phyloP scores from a whole-genome alignment of 2,329 filamentous ascomycete genomes.

The Fusarium sp. region DNA sequence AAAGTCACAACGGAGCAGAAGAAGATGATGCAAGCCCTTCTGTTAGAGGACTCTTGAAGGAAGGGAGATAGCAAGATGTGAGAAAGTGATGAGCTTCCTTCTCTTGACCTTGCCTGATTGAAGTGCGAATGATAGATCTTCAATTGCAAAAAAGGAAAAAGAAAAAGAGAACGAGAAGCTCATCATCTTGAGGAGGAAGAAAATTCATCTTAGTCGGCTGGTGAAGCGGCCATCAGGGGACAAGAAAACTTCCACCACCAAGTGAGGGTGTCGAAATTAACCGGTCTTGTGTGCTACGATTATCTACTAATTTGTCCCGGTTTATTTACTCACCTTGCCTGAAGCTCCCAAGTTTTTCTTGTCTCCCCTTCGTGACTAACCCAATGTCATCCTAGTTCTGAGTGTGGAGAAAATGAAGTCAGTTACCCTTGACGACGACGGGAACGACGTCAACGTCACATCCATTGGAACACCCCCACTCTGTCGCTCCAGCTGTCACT shows the following conservation, averaged over 20 bases:
- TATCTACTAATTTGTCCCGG: too few relatives aligned
- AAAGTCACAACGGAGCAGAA: constrained; percentile 10
- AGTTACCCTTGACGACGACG: constrained; percentile 1
- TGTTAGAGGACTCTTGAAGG: neutral
- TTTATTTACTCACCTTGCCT: too few relatives aligned
- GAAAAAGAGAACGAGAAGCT: neutral
- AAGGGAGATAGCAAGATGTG: neutral
- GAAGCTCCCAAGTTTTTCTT: too few relatives aligned
- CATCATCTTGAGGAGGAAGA: neutral
- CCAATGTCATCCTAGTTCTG: neutral
- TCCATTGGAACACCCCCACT: neutral
- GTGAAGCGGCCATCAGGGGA: neutral
- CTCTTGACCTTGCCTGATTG: constrained; percentile 7
- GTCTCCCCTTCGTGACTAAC: constrained; percentile 4
- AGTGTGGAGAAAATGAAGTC: neutral
- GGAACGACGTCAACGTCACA: neutral
- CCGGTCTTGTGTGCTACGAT: too few relatives aligned
- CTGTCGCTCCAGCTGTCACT: constrained; percentile 3
- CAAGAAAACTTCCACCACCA: neutral
- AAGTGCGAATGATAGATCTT: neutral
- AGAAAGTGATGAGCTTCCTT: neutral
- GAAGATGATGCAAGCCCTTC: constrained; percentile 9
- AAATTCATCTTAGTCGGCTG: constrained; percentile 25
- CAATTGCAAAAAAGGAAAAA: neutral
- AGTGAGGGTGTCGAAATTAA: neutral